These are phyloP conservation scores for Parmelia sp. DNA, from an alignment of 495 filamentous ascomycete genomes.

Conservation along the genomic window DNA sequence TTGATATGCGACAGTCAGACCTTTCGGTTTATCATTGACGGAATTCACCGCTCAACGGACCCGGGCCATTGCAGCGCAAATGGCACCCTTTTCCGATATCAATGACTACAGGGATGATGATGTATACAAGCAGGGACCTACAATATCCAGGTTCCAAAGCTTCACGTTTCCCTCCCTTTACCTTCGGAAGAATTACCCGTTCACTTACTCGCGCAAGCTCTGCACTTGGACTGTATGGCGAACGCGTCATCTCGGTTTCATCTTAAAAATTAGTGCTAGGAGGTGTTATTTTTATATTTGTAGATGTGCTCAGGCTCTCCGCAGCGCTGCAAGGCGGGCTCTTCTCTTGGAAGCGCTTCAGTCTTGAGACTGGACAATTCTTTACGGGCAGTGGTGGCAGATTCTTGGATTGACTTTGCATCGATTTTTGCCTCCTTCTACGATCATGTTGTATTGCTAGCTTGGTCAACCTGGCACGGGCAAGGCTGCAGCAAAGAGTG, in stretches of 20 bases:
- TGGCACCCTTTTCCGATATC: neutral
- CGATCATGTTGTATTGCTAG: neutral
- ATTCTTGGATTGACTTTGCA: neutral
- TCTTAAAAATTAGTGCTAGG: neutral
- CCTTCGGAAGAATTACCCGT: neutral
- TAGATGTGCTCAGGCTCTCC: neutral
- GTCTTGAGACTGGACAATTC: neutral
- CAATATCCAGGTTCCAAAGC: neutral
- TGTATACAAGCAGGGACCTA: neutral
- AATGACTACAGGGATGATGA: conserved; percentile 1
- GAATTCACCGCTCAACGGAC: neutral
- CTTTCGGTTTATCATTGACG: neutral
- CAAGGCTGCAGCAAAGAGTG: neutral
- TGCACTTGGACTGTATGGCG: neutral
- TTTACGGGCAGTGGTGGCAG: neutral
- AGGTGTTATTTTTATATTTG: neutral
- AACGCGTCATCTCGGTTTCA: neutral
- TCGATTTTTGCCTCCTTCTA: neutral
- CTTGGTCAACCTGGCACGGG: neutral
- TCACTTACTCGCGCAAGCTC: neutral
- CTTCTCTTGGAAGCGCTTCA: neutral
- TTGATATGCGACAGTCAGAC: neutral
- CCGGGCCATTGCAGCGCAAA: conserved; percentile 12
- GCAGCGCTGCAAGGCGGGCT: neutral
- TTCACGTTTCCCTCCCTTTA: neutral